Evolutionary conservation across 495 filamentous ascomycete genomes (phyloP).

Genomic region (Aspergillus incahuasiensis): DNA sequence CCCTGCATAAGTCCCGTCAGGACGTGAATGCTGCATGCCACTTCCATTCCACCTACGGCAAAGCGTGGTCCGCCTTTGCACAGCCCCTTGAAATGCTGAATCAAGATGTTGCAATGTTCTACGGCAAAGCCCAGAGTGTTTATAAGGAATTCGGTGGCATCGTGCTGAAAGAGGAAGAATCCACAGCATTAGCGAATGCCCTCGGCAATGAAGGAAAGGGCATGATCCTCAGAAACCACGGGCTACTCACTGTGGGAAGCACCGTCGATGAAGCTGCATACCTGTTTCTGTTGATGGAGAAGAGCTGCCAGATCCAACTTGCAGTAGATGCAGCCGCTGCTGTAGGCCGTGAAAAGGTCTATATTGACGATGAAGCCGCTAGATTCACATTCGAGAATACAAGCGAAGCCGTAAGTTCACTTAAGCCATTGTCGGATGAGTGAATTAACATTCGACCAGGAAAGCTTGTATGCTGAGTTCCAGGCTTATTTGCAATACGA

Average conservation of each 20-base stretch:
- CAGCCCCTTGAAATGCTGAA: constrained; percentile 25
- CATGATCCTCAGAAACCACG: constrained; percentile 52
- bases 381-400: constrained; percentile 50
- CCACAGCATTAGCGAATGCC: constrained; percentile 44
- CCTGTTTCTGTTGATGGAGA: constrained; percentile 48
- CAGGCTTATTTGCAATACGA: constrained; percentile 12
- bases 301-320: constrained; percentile 48
- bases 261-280: constrained; percentile 56
- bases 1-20: constrained; percentile 26
- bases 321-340: constrained; percentile 47
- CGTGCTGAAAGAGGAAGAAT: constrained; percentile 48
- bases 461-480: constrained; percentile 10
- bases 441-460: neutral
- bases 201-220: constrained; percentile 46
- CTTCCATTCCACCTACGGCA: constrained; percentile 25
- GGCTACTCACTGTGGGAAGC: constrained; percentile 47
- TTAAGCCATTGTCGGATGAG: neutral
- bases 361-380: constrained; percentile 49
- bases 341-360: constrained; percentile 29
- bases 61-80: constrained; percentile 26
- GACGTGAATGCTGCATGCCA: constrained; percentile 34
- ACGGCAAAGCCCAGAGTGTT: constrained; percentile 45
- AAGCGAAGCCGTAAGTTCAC: constrained; percentile 30
- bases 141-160: constrained; percentile 54
- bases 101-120: constrained; percentile 38